A percentile compares a stretch with the other conserved stretches of the same genome.
Evolutionary conservation across 208 protist genomes (phyloP).

Genomic region (Leishmania tarentolae): DNA sequence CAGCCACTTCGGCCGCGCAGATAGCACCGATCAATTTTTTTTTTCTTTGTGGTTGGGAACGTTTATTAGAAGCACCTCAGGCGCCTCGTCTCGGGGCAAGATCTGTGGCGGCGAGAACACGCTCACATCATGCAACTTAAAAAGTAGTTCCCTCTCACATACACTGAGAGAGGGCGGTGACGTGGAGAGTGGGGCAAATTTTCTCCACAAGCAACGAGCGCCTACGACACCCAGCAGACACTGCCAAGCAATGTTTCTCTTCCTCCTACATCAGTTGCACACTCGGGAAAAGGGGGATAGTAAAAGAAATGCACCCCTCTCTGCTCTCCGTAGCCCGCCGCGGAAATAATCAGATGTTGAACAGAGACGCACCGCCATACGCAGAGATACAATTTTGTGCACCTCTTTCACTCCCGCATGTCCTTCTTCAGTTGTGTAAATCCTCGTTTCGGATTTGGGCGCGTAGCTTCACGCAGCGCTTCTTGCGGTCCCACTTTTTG

Average conservation of each 20-base stretch:
- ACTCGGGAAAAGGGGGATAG: not conserved
- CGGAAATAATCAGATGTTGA: too few relatives aligned
- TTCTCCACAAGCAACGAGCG: not conserved
- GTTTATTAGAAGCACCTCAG: not conserved
- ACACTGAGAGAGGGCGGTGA: not conserved
- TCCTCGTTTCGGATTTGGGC: slow-evolving; percentile 85
- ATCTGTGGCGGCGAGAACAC: not conserved
- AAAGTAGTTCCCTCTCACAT: not conserved
- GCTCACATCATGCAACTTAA: not conserved
- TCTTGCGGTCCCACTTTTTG: slow-evolving; percentile 81
- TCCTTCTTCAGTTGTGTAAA: slow-evolving; percentile 47
- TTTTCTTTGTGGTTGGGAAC: not conserved
- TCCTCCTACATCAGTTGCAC: too few relatives aligned
- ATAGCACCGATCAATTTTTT: not conserved
- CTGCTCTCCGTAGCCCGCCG: not conserved
- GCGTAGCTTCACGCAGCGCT: slow-evolving; percentile 81
- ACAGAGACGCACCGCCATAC: not conserved
- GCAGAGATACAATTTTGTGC: not conserved
- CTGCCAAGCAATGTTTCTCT: too few relatives aligned
- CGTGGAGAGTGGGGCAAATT: not conserved
- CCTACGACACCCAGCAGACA: too few relatives aligned
- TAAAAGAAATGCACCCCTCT: not conserved
- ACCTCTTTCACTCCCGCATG: too few relatives aligned
- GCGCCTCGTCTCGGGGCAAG: not conserved
- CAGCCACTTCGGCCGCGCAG: not conserved